A percentile compares a stretch with the other conserved stretches of the same genome.
These are phyloP conservation scores for Sarocladium brachiariae DNA, from an alignment of 2,329 filamentous ascomycete species.

Conservation along the genomic window DNA sequence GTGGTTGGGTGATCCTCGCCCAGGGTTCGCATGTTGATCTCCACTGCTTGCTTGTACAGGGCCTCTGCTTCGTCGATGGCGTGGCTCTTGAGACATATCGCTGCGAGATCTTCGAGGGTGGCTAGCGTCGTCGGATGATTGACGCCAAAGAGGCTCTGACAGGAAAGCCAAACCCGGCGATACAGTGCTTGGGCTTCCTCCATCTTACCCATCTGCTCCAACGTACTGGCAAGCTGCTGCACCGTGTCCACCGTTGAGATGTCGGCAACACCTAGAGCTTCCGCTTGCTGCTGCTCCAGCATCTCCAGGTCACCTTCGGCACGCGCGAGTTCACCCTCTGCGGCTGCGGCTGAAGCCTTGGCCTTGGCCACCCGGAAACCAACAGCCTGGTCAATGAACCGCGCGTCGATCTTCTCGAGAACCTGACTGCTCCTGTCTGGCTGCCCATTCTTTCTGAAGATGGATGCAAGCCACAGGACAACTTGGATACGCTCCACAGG, in stretches of 20 bases:
- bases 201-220: conserved; percentile 17
- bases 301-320: conserved; percentile 17
- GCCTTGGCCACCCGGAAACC: conserved; percentile 19
- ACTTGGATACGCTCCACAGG: conserved; percentile 17
- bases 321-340: conserved; percentile 15
- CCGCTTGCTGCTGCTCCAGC: conserved; percentile 18
- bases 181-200: conserved; percentile 20
- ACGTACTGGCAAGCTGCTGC: conserved; percentile 18
- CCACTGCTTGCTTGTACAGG: conserved; percentile 19
- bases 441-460: conserved; percentile 16
- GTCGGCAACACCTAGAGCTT: conserved; percentile 17
- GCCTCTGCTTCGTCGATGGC: conserved; percentile 22
- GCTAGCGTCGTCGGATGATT: conserved; percentile 21
- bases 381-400: conserved; percentile 17
- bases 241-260: conserved; percentile 19
- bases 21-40: conserved; percentile 17
- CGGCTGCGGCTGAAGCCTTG: conserved; percentile 17
- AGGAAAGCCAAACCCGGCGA: conserved; percentile 19
- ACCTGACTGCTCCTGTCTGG: conserved; percentile 15
- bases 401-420: conserved; percentile 16
- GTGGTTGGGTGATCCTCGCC: conserved; percentile 18
- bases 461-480: conserved; percentile 16
- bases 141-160: conserved; percentile 19
- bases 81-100: conserved; percentile 17
- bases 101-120: conserved; percentile 21